Evolutionary conservation across 192 early-diverging fungal genomes (phyloP).

Genomic region (Cladochytrium replicatum): DNA sequence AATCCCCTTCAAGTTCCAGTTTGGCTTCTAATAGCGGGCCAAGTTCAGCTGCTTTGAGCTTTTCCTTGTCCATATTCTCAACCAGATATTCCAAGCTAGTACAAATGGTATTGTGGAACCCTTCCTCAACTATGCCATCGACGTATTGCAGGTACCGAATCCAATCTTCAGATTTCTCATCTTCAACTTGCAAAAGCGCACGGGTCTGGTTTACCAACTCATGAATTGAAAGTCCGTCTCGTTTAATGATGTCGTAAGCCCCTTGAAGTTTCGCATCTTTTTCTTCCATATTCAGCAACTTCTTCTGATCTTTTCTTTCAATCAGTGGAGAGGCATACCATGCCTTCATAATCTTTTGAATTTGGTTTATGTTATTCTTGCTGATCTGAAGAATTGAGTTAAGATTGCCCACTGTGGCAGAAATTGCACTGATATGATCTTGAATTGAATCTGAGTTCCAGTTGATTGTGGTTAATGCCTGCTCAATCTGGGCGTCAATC

Average conservation of each 20-base stretch:
- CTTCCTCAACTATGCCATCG: constrained; percentile 43
- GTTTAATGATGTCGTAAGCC: constrained; percentile 41
- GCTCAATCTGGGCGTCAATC: constrained; percentile 47
- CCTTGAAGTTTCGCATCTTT: constrained; percentile 45
- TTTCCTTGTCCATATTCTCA: constrained; percentile 46
- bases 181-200: constrained; percentile 29
- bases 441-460: constrained; percentile 48
- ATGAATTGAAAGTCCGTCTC: constrained; percentile 41
- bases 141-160: constrained; percentile 39
- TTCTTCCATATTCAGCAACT: constrained; percentile 53
- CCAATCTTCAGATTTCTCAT: constrained; percentile 38
- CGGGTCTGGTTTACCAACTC: constrained; percentile 40
- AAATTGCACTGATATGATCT: constrained; percentile 39
- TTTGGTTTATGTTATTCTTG: constrained; percentile 52
- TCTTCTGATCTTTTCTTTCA: constrained; percentile 53
- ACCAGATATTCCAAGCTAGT: constrained; percentile 47
- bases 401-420: constrained; percentile 40
- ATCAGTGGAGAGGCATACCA: constrained; percentile 46
- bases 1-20: constrained; percentile 46
- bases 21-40: constrained; percentile 50
- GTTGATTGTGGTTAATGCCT: constrained; percentile 41
- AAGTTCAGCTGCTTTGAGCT: constrained; percentile 27
- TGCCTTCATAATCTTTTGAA: constrained; percentile 51
- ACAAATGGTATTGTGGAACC: constrained; percentile 43
- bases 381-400: constrained; percentile 40